These are phyloP conservation scores for Fusarium domesticum DNA, from an alignment of 2,329 filamentous ascomycete species.

Conservation along the genomic window DNA sequence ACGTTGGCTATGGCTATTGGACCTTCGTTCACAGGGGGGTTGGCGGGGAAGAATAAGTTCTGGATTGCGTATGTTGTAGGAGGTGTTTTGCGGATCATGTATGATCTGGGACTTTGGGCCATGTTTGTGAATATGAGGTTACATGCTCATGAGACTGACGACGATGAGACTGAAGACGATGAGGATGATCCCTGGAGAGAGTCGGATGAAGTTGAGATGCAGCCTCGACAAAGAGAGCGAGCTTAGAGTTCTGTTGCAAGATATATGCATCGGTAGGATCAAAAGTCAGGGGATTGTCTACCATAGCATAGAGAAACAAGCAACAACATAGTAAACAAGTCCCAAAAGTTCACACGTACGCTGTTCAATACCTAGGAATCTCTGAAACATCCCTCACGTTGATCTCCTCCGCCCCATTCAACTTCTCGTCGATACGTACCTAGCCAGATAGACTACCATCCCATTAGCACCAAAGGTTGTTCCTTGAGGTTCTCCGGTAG, in stretches of 20 bases:
- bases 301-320: no score
- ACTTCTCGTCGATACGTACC: neutral
- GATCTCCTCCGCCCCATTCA: neutral
- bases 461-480: neutral
- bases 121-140: constrained; percentile 59
- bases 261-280: no score
- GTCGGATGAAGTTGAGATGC: constrained; percentile 17
- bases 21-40: constrained; percentile 52
- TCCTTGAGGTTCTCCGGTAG: neutral
- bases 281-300: no score
- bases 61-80: constrained; percentile 62
- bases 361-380: neutral
- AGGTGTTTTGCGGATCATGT: constrained; percentile 50
- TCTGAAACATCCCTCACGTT: neutral
- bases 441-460: constrained; percentile 2
- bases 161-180: neutral
- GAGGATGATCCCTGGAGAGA: neutral
- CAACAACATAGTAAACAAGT: no score
- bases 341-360: no score
- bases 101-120: constrained; percentile 57
- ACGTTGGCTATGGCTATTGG: constrained; percentile 57
- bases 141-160: constrained; percentile 39
- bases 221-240: constrained; percentile 10
- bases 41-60: constrained; percentile 52
- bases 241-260: neutral